Evolutionary conservation across 495 filamentous ascomycete genomes (phyloP).

Genomic region (Cryomyces minteri): DNA sequence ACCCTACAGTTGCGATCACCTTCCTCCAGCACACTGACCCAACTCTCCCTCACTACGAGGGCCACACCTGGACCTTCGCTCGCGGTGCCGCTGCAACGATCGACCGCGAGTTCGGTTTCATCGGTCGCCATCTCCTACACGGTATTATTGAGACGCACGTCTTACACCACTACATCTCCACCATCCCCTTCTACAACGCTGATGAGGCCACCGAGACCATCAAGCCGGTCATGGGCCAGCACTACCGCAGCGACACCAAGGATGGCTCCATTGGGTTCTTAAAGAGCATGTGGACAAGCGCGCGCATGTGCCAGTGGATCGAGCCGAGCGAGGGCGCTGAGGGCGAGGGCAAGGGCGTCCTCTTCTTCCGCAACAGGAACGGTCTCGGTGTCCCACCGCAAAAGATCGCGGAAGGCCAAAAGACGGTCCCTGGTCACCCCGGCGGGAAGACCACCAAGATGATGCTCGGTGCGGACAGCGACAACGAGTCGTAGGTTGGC

Average conservation of each 20-base stretch:
- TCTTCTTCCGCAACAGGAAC: slow-evolving; percentile 65
- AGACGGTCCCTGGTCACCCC: slow-evolving; percentile 2
- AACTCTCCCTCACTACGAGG: slow-evolving; percentile 64
- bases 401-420: slow-evolving; percentile 11
- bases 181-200: slow-evolving; percentile 81
- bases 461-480: slow-evolving; percentile 8
- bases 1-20: slow-evolving; percentile 30
- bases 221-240: slow-evolving; percentile 60
- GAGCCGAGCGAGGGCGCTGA: slow-evolving; percentile 35
- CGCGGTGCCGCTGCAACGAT: slow-evolving; percentile 76
- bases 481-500: slow-evolving; percentile 1
- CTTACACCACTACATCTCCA: slow-evolving; percentile 70
- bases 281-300: slow-evolving; percentile 37
- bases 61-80: slow-evolving; percentile 63
- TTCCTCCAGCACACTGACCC: slow-evolving; percentile 87
- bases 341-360: slow-evolving; percentile 43
- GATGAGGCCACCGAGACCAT: slow-evolving; percentile 77
- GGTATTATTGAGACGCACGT: slow-evolving; percentile 89
- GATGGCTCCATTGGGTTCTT: slow-evolving; percentile 40
- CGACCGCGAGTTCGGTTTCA: slow-evolving; percentile 78
- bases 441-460: slow-evolving; percentile 7
- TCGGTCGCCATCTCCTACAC: slow-evolving; percentile 71
- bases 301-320: slow-evolving; percentile 62
- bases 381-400: slow-evolving; percentile 15
- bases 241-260: slow-evolving; percentile 52